These are phyloP conservation scores for Fusarium algeriense DNA, from an alignment of 2,329 filamentous ascomycete species.

Conservation along the genomic window DNA sequence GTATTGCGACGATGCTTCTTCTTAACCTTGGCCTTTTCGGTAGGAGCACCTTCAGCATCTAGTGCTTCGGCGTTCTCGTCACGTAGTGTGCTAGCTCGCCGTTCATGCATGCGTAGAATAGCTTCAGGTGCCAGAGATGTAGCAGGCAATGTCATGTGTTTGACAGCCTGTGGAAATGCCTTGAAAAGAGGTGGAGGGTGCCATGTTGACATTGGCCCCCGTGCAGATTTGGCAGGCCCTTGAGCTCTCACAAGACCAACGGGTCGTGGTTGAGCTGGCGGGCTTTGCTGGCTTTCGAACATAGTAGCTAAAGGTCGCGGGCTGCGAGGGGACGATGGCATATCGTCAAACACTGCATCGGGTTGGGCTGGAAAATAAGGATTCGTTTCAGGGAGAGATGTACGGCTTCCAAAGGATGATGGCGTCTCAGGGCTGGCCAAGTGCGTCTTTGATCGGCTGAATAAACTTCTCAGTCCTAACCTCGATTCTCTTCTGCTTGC, in stretches of 20 bases:
- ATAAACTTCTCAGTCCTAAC: slow-evolving; percentile 64
- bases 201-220: slow-evolving; percentile 63
- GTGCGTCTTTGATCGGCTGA: slow-evolving; percentile 59
- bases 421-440: slow-evolving; percentile 48
- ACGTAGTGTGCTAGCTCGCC: slow-evolving; percentile 52
- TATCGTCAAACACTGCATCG: slow-evolving; percentile 54
- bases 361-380: slow-evolving; percentile 57
- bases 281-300: slow-evolving; percentile 38
- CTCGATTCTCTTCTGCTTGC: slow-evolving; percentile 63
- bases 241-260: slow-evolving; percentile 23
- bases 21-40: slow-evolving; percentile 55
- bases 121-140: slow-evolving; percentile 76
- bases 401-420: slow-evolving; percentile 56
- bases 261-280: slow-evolving; percentile 20
- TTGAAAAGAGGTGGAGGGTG: slow-evolving; percentile 84
- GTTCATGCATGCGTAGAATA: slow-evolving; percentile 72
- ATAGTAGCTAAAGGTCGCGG: slow-evolving; percentile 45
- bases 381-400: slow-evolving; percentile 61
- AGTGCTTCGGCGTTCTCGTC: slow-evolving; percentile 32
- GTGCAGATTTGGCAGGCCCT: slow-evolving; percentile 37
- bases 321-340: slow-evolving; percentile 45
- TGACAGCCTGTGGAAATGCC: slow-evolving; percentile 86
- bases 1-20: slow-evolving; percentile 62
- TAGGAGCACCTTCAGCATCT: slow-evolving; percentile 22
- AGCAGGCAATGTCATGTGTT: slow-evolving; percentile 77